Conservation (phyloP, 495 filamentous ascomycete genomes). For the Penicillium arizonense region DNA sequence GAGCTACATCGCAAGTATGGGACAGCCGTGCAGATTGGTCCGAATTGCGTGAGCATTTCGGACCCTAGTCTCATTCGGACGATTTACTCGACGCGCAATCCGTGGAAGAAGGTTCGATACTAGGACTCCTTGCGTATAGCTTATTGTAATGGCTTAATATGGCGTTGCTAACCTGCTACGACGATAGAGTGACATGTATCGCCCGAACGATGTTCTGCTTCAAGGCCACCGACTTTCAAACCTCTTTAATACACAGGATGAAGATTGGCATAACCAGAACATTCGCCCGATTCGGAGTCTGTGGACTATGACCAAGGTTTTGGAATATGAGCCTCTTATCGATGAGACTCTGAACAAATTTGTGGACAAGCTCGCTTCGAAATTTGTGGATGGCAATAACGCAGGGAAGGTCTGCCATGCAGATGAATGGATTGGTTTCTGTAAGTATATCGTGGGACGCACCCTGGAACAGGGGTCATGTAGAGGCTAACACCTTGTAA, state of each 20-base stretch:
- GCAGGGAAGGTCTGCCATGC: slow-evolving; percentile 27
- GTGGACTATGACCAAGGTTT: slow-evolving; percentile 37
- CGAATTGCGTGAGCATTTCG: slow-evolving; percentile 53
- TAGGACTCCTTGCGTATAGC: not conserved
- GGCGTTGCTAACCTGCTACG: not conserved
- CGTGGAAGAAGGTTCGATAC: slow-evolving; percentile 24
- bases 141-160: not conserved
- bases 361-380: slow-evolving; percentile 17
- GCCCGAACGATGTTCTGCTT: slow-evolving; percentile 20
- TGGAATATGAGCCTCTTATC: slow-evolving; percentile 29
- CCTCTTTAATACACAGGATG: slow-evolving; percentile 44
- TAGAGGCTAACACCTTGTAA: not conserved
- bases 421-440: slow-evolving; percentile 44
- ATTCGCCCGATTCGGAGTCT: slow-evolving; percentile 32
- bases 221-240: slow-evolving; percentile 23
- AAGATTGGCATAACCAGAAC: slow-evolving; percentile 36
- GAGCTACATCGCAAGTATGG: slow-evolving; percentile 53
- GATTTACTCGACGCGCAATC: slow-evolving; percentile 40
- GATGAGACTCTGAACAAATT: slow-evolving; percentile 26
- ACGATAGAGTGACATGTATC: slow-evolving; percentile 27
- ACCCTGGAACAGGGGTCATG: too few species aligned
- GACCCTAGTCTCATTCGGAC: slow-evolving; percentile 38
- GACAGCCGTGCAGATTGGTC: slow-evolving; percentile 53
- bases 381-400: slow-evolving; percentile 18
- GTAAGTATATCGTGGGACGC: slow-evolving; percentile 8